These are phyloP conservation scores for Prosopis cineraria DNA, from an alignment of 306 rosid species.

Conservation along the genomic window DNA sequence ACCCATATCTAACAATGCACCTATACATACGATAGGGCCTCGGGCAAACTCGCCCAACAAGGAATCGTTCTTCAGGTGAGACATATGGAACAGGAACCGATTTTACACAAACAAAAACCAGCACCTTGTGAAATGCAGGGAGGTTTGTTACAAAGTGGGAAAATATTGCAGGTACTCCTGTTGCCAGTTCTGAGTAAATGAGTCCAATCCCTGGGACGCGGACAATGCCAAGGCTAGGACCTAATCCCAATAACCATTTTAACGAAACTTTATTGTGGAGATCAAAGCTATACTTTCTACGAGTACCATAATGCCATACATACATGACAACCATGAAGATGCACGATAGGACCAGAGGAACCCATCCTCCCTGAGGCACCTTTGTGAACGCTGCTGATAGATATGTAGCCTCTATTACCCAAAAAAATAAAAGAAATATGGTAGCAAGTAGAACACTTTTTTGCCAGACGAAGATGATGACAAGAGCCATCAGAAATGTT, in stretches of 20 bases:
- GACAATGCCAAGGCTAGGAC: constrained; percentile 89
- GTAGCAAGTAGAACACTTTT: constrained; percentile 56
- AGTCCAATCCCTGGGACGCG: constrained; percentile 95
- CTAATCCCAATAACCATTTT: constrained; percentile 77
- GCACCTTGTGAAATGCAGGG: constrained; percentile 87
- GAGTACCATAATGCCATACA: constrained; percentile 82
- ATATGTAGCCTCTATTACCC: constrained; percentile 74
- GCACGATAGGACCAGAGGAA: constrained; percentile 68
- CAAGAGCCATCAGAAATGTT: constrained; percentile 80
- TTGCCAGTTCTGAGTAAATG: constrained; percentile 81
- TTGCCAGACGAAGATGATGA: constrained; percentile 78
- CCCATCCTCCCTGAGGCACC: constrained; percentile 93
- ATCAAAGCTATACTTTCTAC: constrained; percentile 69
- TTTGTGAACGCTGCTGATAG: constrained; percentile 70
- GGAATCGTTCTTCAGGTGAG: constrained; percentile 81
- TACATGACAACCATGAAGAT: constrained; percentile 68
- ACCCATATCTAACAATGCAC: constrained; percentile 82
- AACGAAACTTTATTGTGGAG: constrained; percentile 80
- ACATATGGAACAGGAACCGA: constrained; percentile 84
- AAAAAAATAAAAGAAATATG: constrained; percentile 62
- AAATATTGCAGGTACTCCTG: constrained; percentile 83
- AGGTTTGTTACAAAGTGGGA: constrained; percentile 90
- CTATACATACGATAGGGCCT: constrained; percentile 80
- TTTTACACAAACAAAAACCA: constrained; percentile 80
- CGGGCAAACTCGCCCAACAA: constrained; percentile 79